A percentile compares a stretch with the other conserved stretches of the same genome.
These are phyloP conservation scores for Pichia sp. DNA, from an alignment of 1,139 yeast genomes.

Conservation along the genomic window DNA sequence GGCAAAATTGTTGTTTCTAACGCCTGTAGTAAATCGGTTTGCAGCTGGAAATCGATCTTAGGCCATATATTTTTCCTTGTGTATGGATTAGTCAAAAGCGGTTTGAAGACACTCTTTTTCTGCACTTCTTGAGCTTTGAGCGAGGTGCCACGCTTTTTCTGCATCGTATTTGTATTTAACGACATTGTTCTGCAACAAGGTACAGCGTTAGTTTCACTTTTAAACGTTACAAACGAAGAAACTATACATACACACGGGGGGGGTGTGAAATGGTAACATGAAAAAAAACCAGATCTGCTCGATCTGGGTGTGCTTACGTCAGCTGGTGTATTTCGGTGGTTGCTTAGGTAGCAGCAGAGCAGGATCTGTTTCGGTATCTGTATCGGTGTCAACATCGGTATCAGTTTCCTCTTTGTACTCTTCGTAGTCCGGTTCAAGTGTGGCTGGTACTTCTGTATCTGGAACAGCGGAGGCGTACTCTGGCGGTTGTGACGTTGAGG, in stretches of 20 bases:
- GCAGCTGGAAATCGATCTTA: constrained; percentile 37
- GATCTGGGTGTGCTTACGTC: too few species aligned
- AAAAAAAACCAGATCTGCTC: too few species aligned
- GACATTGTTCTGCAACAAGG: background rate
- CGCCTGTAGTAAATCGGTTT: constrained; percentile 39
- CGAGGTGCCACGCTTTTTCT: constrained; percentile 1
- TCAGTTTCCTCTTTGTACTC: too few species aligned
- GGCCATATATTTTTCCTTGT: constrained; percentile 53
- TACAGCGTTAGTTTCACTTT: background rate
- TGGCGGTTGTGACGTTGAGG: background rate
- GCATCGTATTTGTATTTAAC: background rate
- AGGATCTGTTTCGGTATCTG: too few species aligned
- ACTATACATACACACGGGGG: too few species aligned
- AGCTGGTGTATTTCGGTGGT: too few species aligned
- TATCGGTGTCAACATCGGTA: too few species aligned
- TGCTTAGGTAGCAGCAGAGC: too few species aligned
- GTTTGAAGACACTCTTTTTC: constrained; percentile 44
- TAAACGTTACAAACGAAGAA: background rate
- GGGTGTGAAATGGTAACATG: too few species aligned
- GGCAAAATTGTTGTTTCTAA: constrained; percentile 36
- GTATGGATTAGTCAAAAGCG: constrained; percentile 57
- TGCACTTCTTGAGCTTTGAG: constrained; percentile 15
- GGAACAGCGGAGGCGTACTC: too few species aligned
- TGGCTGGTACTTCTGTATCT: too few species aligned
- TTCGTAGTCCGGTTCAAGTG: too few species aligned